Conservation (phyloP, 257 asterid species). For the Paulownia fortunei region DNA sequence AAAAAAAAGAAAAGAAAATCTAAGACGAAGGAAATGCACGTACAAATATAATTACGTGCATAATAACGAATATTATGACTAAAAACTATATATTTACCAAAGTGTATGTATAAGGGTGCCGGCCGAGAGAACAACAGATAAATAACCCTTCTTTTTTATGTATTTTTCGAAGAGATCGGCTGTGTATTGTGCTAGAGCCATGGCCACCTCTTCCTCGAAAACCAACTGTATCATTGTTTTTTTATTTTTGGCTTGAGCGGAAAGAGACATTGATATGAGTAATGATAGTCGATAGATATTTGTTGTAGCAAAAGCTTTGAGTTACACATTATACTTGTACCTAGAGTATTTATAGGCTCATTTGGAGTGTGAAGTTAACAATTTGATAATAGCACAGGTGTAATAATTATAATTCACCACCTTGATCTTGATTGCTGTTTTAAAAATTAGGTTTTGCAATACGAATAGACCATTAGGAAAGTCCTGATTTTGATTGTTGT, state of each 20-base stretch:
- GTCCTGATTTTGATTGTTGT: no score
- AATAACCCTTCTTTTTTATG: slow-evolving; percentile 45
- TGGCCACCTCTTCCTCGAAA: slow-evolving; percentile 51
- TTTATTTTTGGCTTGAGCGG: background rate
- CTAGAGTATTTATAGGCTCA: background rate
- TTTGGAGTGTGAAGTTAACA: background rate
- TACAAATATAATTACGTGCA: no score
- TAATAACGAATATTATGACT: no score
- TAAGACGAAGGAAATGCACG: no score
- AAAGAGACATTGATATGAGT: background rate
- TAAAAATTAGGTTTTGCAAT: no score
- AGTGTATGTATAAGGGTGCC: slow-evolving; percentile 51
- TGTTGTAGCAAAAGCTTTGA: no score
- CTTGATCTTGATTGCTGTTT: no score
- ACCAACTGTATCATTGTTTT: slow-evolving; percentile 26
- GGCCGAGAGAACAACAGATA: slow-evolving; percentile 59
- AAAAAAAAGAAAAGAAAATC: no score
- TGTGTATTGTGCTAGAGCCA: slow-evolving; percentile 48
- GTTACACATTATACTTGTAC: background rate
- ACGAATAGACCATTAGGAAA: no score
- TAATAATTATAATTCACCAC: no score
- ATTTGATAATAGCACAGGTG: no score
- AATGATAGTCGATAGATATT: no score
- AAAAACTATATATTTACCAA: slow-evolving; percentile 44
- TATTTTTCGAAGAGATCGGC: slow-evolving; percentile 41